Base-by-base conservation (phyloP, 768 basidiomycete species). In the Trametes coccinea region DNA sequence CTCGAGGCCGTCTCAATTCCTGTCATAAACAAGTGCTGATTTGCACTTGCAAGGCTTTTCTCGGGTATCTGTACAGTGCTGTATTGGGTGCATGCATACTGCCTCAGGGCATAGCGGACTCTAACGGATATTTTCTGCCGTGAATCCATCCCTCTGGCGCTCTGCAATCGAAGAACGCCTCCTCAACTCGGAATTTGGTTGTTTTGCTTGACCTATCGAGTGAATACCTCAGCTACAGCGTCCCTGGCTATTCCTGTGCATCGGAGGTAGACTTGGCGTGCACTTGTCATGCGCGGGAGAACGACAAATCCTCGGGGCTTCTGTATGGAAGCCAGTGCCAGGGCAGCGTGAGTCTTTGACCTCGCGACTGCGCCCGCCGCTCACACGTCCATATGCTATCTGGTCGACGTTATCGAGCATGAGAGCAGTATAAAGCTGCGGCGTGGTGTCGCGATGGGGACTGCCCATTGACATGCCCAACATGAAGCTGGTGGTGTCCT, bases 351-450 rank as follows among this genome's bases (percentile, higher is more conserved):
- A 29, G 49, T 17, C 7, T 43, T 13, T 31, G 48, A 7, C 11
- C 29, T 30, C 16, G n/a, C 37, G 29, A 58, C 29, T 58, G 30
- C 49, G 40, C 48, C 55, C 56, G 56, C 17, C 48, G 30, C 56
- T 58, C 56, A 39, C 56, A 58, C 56, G 56, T 48, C 56, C 56
- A 51, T 29, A 58, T 58, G 56, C 48, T 13, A 14, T 31, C 49
- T 50, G 47, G 34, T 44, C 29, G 48, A 31, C 30, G 27, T 49
- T 43, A 48, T 48, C n/a, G 46, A 49, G 27, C 34, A 33, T 16
- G 29, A 14, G 49, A 9, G 17, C 22, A 7, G 31, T 58, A 58
- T 58, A 58, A 43, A 57, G 56, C 56, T 39, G 7, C 48, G 5
- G 8, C 4, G 9, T 8, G 16, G 30, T 14, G 10, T n/a, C 2